Evolutionary conservation across 306 rosid species (phyloP), one percentile per base, ranked within the genome.

Genomic region (Lablab purpureus): DNA sequence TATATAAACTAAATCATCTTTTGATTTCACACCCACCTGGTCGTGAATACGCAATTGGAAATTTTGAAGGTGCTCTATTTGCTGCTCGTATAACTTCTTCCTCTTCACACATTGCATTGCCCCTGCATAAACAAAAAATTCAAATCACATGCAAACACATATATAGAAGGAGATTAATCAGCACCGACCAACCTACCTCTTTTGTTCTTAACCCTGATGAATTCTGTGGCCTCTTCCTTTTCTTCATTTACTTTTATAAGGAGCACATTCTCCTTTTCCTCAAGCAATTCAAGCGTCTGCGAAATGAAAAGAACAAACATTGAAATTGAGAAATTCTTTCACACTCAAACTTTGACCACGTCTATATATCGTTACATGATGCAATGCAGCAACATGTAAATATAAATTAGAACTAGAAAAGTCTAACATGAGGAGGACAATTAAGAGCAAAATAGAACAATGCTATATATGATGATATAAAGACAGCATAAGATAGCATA

Each of bases 61-160:
- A 88, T 92, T 95, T 36, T 97, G 98, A 58, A 95, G 98, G 86
- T 88, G 94, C 91, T 95, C 99, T 81, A 95, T 84, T 86, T 95
- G 99, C 50, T 95, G 98, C 83, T 95, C 99, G 23, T 95, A 95
- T 46, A 95, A 81, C 80, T 88, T 91, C 90, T 92, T 95, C 90
- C 97, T 92, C 91, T 95, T 95, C 87, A 95, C 86, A 86, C 98
- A 95, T 85, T 95, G 98, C 80, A 91, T 92, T 51, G 99, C 99
- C 75, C 93, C 99, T 95, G 84, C 56, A 81, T 64, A 80, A 77
- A 36, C 25, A 72, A 66, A 79, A 47, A 34, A n/a, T 50, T 56
- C 28, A 67, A 73, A 43, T 34, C 37, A 56, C 32, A 18, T 40
- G 2, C 28, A 3, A 23, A 66, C 15, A 66, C 4, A 40, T 27